phyloP scores from a whole-genome alignment of 441 rosid species.

The Gossypium aridum region DNA sequence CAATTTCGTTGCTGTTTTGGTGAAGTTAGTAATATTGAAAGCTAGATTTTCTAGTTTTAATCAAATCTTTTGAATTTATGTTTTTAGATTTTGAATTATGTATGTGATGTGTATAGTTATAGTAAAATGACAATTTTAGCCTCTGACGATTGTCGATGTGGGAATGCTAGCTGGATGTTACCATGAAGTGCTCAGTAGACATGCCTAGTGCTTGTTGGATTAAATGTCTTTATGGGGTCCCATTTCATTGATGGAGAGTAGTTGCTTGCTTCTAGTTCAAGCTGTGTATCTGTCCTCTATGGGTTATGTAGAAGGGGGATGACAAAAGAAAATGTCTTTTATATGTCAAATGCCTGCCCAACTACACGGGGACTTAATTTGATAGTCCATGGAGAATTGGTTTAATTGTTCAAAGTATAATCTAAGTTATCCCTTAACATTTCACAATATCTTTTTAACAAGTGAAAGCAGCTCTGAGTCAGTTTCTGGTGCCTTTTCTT shows the following conservation, averaged over 20 bases:
- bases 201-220: slow-evolving; percentile 6
- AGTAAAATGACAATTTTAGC: slow-evolving; percentile 2
- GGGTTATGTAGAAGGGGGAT: slow-evolving; percentile 1
- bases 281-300: background rate
- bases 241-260: slow-evolving; percentile 1
- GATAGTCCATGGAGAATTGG: background rate
- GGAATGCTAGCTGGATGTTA: slow-evolving; percentile 9
- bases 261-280: background rate
- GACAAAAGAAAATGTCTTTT: slow-evolving; percentile 7
- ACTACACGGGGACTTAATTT: slow-evolving; percentile 12
- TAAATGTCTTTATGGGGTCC: slow-evolving; percentile 11
- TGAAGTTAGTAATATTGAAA: background rate
- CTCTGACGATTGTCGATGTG: background rate
- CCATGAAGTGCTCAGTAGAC: background rate
- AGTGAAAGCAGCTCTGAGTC: background rate
- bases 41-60: slow-evolving; percentile 9
- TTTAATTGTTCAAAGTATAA: background rate
- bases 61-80: background rate
- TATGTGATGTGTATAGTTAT: background rate
- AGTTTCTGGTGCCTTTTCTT: background rate
- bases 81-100: background rate
- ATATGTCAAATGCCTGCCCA: slow-evolving; percentile 11
- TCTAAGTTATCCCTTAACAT: slow-evolving; percentile 1
- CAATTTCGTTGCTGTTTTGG: background rate
- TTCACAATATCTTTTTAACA: background rate